Percentiles rank a stretch among this genome's conserved stretches.
These are phyloP conservation scores for Wallacemonas collosoma DNA, from an alignment of 208 protist genomes.

Conservation along the genomic window DNA sequence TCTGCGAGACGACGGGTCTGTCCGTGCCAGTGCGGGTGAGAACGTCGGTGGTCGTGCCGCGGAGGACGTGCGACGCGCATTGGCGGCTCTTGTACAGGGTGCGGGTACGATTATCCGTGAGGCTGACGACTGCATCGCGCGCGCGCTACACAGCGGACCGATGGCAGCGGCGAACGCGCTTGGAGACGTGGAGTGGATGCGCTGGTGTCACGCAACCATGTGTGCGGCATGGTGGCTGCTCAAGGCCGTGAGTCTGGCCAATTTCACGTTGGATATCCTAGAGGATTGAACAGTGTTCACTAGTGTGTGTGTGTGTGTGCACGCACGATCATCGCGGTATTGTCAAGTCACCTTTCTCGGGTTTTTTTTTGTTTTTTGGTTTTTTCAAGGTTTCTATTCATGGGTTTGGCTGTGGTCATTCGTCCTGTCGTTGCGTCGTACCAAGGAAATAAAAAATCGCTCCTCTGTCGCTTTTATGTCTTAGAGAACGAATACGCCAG, in stretches of 20 bases:
- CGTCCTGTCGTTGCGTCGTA: too few species aligned
- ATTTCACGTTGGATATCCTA: not conserved
- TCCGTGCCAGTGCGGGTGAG: not conserved
- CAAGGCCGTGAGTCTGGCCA: not conserved
- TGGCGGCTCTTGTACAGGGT: not conserved
- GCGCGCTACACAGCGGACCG: not conserved
- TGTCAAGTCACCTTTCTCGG: too few species aligned
- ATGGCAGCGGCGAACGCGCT: not conserved
- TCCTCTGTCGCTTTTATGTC: too few species aligned
- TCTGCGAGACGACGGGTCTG: too few species aligned
- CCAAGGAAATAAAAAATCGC: too few species aligned
- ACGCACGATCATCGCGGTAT: not conserved
- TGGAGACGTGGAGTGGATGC: not conserved
- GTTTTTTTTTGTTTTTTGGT: too few species aligned
- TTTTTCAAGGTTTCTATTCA: too few species aligned
- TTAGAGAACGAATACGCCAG: too few species aligned
- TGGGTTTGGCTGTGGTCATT: too few species aligned
- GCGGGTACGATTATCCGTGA: not conserved
- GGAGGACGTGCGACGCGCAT: not conserved
- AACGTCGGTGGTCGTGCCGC: not conserved
- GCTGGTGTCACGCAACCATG: not conserved
- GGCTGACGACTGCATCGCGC: not conserved
- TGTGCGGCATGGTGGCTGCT: slow-evolving; percentile 4
- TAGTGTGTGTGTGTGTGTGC: slow-evolving; percentile 11
- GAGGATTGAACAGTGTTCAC: not conserved